Conservation (phyloP, 345 rosid genomes). For the Triadica sebifera region DNA sequence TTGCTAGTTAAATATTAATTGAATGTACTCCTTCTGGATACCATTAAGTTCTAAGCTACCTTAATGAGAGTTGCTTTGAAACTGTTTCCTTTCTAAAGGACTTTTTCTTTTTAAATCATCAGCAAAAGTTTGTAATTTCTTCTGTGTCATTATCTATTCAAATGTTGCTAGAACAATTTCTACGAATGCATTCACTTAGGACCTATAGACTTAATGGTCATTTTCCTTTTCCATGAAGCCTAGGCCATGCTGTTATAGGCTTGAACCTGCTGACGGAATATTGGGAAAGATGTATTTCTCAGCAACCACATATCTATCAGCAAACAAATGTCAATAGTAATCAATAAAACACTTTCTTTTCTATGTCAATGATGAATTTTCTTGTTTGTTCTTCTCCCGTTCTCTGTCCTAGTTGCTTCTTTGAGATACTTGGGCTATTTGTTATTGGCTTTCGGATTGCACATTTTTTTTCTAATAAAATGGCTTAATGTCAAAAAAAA, state of each 20-base stretch:
- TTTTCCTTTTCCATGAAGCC: background rate
- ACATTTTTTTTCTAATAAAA: background rate
- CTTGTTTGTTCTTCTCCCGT: too few relatives aligned
- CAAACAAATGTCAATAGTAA: background rate
- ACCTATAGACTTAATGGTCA: background rate
- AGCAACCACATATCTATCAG: background rate
- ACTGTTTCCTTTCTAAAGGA: background rate
- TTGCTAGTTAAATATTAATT: slow-evolving; percentile 12
- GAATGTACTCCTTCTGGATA: background rate
- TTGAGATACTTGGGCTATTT: background rate
- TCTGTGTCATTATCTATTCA: background rate
- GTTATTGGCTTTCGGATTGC: background rate
- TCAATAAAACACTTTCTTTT: background rate
- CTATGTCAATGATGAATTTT: background rate
- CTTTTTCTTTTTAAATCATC: background rate
- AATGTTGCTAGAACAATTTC: background rate
- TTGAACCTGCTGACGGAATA: background rate
- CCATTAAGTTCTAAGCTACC: background rate
- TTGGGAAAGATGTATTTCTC: background rate
- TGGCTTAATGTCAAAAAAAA: too few relatives aligned
- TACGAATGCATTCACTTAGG: background rate
- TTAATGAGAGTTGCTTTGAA: background rate
- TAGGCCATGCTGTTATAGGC: background rate
- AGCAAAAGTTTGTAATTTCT: background rate
- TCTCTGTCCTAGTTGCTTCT: background rate